Conservation (phyloP, 345 rosid genomes). For the Arabidopsis arenosa region DNA sequence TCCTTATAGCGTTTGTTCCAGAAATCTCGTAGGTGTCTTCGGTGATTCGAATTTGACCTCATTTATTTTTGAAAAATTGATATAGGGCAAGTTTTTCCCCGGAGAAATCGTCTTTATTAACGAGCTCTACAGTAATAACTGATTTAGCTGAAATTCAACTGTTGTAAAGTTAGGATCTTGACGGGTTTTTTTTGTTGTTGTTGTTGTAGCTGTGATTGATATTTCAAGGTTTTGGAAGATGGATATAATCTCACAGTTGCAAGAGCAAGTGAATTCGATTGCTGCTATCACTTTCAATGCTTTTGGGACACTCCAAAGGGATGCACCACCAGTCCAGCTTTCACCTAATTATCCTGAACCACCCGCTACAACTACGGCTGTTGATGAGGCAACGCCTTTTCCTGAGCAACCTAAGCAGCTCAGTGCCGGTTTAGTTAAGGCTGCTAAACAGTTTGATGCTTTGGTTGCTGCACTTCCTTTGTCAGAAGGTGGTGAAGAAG, state of each 20-base stretch:
- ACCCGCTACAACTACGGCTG: slow-evolving; percentile 53
- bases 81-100: background rate
- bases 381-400: slow-evolving; percentile 60
- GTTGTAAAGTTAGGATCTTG: too few relatives aligned
- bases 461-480: slow-evolving; percentile 91
- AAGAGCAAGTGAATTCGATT: slow-evolving; percentile 81
- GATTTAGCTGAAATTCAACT: too few relatives aligned
- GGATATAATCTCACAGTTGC: slow-evolving; percentile 94
- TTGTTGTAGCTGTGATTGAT: too few relatives aligned
- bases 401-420: slow-evolving; percentile 78
- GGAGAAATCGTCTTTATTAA: background rate
- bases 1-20: background rate
- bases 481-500: slow-evolving; percentile 91
- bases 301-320: slow-evolving; percentile 81
- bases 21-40: background rate
- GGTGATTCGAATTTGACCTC: background rate
- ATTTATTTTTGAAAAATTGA: background rate
- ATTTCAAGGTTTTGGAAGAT: slow-evolving; percentile 43
- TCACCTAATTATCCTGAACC: slow-evolving; percentile 88
- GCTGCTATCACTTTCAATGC: slow-evolving; percentile 81
- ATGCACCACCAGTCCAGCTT: slow-evolving; percentile 81
- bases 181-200: too few relatives aligned
- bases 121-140: too few relatives aligned
- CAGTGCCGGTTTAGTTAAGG: slow-evolving; percentile 84
- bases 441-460: slow-evolving; percentile 98